A percentile compares a stretch with the other conserved stretches of the same genome.
Conservation (phyloP, 192 early-diverging fungal genomes). For the Spinellus fusiger region DNA sequence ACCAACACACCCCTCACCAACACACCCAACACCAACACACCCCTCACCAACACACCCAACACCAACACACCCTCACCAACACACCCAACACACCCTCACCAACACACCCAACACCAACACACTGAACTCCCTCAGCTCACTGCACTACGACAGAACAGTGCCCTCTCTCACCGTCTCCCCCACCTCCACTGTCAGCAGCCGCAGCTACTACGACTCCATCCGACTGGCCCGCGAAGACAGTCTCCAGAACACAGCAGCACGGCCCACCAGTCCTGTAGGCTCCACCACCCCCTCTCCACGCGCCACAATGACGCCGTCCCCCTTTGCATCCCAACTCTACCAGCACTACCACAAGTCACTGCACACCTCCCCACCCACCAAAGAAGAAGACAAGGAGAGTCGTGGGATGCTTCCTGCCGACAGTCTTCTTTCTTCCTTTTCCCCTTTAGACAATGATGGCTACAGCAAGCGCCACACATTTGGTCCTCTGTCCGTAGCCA, state of each 20-base stretch:
- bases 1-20: no score
- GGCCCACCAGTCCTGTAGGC: background rate
- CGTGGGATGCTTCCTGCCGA: no score
- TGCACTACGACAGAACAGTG: background rate
- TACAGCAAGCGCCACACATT: background rate
- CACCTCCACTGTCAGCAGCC: background rate
- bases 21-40: no score
- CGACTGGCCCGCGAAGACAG: background rate
- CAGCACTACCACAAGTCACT: constrained; percentile 7
- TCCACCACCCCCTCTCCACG: background rate
- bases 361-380: background rate
- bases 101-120: background rate
- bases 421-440: no score
- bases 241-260: background rate
- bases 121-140: background rate
- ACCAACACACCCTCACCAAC: no score
- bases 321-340: background rate
- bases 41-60: no score
- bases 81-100: no score
- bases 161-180: background rate
- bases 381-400: background rate
- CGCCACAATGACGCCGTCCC: background rate
- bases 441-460: background rate
- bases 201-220: background rate
- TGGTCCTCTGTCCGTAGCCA: background rate